Conservation (phyloP, 2,329 filamentous ascomycete genomes). For the Colletotrichum ledebouriae region DNA sequence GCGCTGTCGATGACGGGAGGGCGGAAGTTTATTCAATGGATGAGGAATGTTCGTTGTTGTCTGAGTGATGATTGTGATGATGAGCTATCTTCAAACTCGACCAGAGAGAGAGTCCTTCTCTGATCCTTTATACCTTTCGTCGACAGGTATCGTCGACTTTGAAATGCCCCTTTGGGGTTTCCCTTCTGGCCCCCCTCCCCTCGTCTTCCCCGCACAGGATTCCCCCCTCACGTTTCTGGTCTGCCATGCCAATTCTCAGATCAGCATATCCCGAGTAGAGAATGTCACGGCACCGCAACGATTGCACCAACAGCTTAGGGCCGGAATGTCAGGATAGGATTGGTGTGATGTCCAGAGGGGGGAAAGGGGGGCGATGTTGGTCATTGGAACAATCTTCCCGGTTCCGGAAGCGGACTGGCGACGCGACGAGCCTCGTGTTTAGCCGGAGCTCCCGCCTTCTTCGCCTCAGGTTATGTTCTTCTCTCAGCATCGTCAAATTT, state of each 20-base stretch:
- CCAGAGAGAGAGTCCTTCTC: not conserved
- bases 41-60: constrained; percentile 10
- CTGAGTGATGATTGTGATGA: constrained; percentile 7
- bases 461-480: constrained; percentile 8
- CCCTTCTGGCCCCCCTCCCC: constrained; percentile 31
- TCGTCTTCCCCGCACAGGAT: not conserved
- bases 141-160: constrained; percentile 28
- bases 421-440: constrained; percentile 13
- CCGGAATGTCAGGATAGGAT: constrained; percentile 14
- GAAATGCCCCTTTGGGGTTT: constrained; percentile 19
- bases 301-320: constrained; percentile 27
- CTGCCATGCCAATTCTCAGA: constrained; percentile 28
- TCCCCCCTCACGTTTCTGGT: not conserved
- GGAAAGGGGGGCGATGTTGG: constrained; percentile 12
- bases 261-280: constrained; percentile 24
- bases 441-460: constrained; percentile 17
- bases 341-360: constrained; percentile 14
- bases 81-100: not conserved
- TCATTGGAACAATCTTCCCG: constrained; percentile 19
- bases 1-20: constrained; percentile 2
- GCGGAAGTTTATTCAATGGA: not conserved
- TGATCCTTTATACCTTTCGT: constrained; percentile 19
- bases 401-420: constrained; percentile 13
- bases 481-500: constrained; percentile 16
- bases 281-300: constrained; percentile 27